phyloP scores from a whole-genome alignment of 208 protist species.

The Leishmania braziliensis region DNA sequence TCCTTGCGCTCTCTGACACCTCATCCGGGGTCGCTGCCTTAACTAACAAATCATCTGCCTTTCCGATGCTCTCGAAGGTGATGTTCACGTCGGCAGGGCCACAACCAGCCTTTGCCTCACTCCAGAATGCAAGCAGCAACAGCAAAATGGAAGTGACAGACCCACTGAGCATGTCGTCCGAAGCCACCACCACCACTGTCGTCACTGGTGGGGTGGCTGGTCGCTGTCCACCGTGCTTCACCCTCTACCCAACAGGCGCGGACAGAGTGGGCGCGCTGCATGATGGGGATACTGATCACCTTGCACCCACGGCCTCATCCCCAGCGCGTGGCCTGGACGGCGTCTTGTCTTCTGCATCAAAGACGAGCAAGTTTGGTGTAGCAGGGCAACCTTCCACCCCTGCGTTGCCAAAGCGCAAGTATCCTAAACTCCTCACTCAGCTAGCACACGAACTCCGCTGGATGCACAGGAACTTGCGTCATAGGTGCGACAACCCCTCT shows the following conservation, averaged over 20 bases:
- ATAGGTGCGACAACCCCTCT: background rate
- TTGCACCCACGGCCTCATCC: background rate
- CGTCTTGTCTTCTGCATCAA: slow-evolving; percentile 7
- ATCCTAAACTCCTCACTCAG: slow-evolving; percentile 21
- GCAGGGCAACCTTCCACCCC: background rate
- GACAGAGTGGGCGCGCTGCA: slow-evolving; percentile 9
- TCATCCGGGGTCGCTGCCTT: background rate
- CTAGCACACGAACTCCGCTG: slow-evolving; percentile 25
- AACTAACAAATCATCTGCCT: background rate
- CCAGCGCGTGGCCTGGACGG: background rate
- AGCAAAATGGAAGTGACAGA: background rate
- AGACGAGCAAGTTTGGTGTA: background rate
- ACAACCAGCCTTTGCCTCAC: background rate
- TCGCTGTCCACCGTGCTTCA: background rate
- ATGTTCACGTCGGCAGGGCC: background rate
- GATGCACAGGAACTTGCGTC: slow-evolving; percentile 28
- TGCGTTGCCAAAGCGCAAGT: slow-evolving; percentile 17
- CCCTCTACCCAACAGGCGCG: background rate
- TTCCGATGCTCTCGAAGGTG: background rate
- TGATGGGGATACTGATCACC: slow-evolving; percentile 1
- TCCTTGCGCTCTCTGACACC: background rate
- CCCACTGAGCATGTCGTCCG: background rate
- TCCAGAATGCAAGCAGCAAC: background rate
- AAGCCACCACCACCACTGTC: background rate
- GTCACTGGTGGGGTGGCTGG: background rate